These are phyloP conservation scores for Penicillium samsonianum DNA, from an alignment of 495 filamentous ascomycete genomes.

Conservation along the genomic window DNA sequence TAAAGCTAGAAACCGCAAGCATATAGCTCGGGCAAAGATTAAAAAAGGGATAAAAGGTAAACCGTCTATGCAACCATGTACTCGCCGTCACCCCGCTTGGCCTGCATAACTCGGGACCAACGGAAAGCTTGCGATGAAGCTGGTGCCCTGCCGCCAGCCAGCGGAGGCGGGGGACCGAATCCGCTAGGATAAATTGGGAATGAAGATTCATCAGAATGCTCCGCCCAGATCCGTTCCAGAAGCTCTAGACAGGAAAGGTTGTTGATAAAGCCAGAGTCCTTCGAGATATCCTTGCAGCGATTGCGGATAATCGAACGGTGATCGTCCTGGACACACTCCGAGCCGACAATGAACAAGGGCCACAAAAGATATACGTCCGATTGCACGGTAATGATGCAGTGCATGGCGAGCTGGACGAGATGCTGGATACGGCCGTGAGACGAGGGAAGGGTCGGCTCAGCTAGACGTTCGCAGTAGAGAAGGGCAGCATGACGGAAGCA, in stretches of 20 bases:
- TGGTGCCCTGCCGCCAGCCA: slow-evolving; percentile 19
- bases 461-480: slow-evolving; percentile 88
- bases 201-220: slow-evolving; percentile 39
- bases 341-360: slow-evolving; percentile 90
- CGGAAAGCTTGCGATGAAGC: slow-evolving; percentile 58
- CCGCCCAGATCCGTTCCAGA: slow-evolving; percentile 79
- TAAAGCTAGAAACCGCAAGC: slow-evolving; percentile 7
- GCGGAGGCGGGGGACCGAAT: slow-evolving; percentile 20
- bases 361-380: slow-evolving; percentile 89
- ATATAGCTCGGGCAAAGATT: background rate
- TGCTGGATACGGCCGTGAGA: slow-evolving; percentile 78
- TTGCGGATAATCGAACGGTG: slow-evolving; percentile 75
- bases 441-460: slow-evolving; percentile 72
- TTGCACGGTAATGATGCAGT: slow-evolving; percentile 76
- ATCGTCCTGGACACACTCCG: slow-evolving; percentile 81
- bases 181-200: slow-evolving; percentile 23
- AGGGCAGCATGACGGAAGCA: slow-evolving; percentile 87
- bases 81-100: slow-evolving; percentile 69
- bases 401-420: slow-evolving; percentile 76
- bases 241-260: slow-evolving; percentile 85
- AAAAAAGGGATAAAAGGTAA: slow-evolving; percentile 2
- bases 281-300: slow-evolving; percentile 82
- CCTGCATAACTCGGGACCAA: slow-evolving; percentile 75
- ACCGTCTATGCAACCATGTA: slow-evolving; percentile 74
- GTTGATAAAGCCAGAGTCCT: slow-evolving; percentile 87